A percentile compares a stretch with the other conserved stretches of the same genome.
These are phyloP conservation scores for Aspergillus carbonarius DNA, from an alignment of 2,329 filamentous ascomycete species.

Conservation along the genomic window DNA sequence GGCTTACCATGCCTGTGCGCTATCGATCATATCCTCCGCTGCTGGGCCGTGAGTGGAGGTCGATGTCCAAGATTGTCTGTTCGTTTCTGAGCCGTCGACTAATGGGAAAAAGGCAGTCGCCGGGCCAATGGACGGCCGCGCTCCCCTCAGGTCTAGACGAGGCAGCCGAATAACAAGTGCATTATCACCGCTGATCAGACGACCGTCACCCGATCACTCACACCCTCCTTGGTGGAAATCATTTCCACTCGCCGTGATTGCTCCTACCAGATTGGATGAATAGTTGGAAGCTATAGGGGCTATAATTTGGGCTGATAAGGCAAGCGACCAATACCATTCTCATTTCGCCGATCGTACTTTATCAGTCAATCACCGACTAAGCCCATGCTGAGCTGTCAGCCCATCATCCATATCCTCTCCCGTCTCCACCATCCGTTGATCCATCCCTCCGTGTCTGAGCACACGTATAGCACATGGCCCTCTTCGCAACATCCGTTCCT, in stretches of 20 bases:
- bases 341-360: not conserved
- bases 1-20: not conserved
- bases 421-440: not conserved
- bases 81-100: not conserved
- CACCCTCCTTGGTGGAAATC: not conserved
- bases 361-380: not conserved
- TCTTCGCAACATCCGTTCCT: not conserved
- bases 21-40: not conserved
- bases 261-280: not conserved
- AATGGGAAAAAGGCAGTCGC: not conserved
- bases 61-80: not conserved
- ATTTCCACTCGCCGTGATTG: not conserved
- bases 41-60: not conserved
- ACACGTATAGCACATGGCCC: not conserved
- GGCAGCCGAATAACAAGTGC: not conserved
- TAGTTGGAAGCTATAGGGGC: not conserved
- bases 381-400: constrained; percentile 1
- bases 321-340: not conserved
- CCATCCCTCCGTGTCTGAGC: not conserved
- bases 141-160: not conserved
- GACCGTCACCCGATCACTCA: constrained; percentile 4
- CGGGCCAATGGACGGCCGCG: not conserved
- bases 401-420: not conserved
- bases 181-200: constrained; percentile 1
- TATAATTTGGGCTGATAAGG: constrained; percentile 2